Evolutionary conservation across 116 monocot species (phyloP), one percentile per base, ranked within the genome.

Genomic region (Thalassia testudinum): DNA sequence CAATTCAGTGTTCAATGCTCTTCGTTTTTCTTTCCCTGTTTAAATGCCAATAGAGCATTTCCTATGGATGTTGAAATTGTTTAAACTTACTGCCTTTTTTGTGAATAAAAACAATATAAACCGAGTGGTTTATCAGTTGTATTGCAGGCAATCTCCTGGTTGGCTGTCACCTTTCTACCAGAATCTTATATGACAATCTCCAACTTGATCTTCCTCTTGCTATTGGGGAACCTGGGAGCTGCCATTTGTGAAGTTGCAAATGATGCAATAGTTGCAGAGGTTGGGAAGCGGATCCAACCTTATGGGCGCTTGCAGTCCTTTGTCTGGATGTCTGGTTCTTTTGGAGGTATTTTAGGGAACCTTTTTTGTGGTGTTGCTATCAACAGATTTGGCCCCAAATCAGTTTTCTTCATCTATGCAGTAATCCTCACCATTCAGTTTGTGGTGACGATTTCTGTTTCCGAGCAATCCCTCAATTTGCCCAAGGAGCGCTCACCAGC

Each of bases 211-310:
- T 23, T 81, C 37, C 65, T 86, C 52, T 80, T 86, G 57, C 68
- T 86, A 26, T 38, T 86, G 0, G 62, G 77, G 43, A 86, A 86
- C 72, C 72, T 80, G 21, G 86, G 86, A 53, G 86, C 86, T 30
- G 70, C 86, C 17, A 72, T 86, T 50, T 60, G 63, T 0, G 86
- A 86, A 66, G 86, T 86, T 42, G 77, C 86, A 22, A 86, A 86
- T 59, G 81, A 86, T 61, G 86, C 86, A 27, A 77, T 86, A 28
- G 75, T 81, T 22, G 75, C 75, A 0, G 91, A 91, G 62, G 75
- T 73, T 38, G 72, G 78, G 23, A 90, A 75, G 59, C 50, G 74
- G 16, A 30, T 10, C 59, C 69, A 17, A 11, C 61, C 70, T 1
- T 70, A 75, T 0, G 73, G 73, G 25, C 72, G 67, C 24, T 79